Evolutionary conservation across 2,329 filamentous ascomycete species (phyloP).

Genomic region (Epichloe elymi): DNA sequence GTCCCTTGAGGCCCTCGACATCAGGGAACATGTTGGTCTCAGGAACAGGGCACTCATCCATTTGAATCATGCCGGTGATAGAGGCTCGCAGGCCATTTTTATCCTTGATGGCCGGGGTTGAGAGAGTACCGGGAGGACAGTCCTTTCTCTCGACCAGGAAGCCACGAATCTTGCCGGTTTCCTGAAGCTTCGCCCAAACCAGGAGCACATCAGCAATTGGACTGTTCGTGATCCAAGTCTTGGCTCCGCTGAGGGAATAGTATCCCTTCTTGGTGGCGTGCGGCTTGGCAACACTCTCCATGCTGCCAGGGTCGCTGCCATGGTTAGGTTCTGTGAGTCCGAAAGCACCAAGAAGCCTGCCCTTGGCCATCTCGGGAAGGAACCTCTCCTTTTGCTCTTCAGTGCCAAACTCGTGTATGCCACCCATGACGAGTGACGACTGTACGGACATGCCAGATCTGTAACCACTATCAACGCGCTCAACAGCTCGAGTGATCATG

Average conservation of each 20-base stretch:
- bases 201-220: constrained; percentile 76
- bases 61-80: constrained; percentile 94
- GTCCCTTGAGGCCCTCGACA: constrained; percentile 73
- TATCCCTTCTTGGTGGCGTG: constrained; percentile 78
- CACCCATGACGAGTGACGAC: constrained; percentile 85
- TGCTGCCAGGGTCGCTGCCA: constrained; percentile 78
- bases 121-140: constrained; percentile 76
- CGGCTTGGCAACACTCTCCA: constrained; percentile 77
- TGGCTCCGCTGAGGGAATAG: constrained; percentile 64
- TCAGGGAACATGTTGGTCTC: constrained; percentile 89
- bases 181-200: constrained; percentile 86
- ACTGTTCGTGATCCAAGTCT: constrained; percentile 95
- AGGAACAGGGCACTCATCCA: constrained; percentile 81
- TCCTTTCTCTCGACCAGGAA: constrained; percentile 79
- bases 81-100: constrained; percentile 91
- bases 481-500: constrained; percentile 78
- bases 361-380: constrained; percentile 68
- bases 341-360: constrained; percentile 72
- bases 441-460: constrained; percentile 89
- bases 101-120: constrained; percentile 85
- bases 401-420: constrained; percentile 79
- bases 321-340: constrained; percentile 89
- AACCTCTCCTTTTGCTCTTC: constrained; percentile 77
- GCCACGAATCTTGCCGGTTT: constrained; percentile 85
- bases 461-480: constrained; percentile 84